Conservation (phyloP, 2,329 filamentous ascomycete species). For the Hortaea werneckii region DNA sequence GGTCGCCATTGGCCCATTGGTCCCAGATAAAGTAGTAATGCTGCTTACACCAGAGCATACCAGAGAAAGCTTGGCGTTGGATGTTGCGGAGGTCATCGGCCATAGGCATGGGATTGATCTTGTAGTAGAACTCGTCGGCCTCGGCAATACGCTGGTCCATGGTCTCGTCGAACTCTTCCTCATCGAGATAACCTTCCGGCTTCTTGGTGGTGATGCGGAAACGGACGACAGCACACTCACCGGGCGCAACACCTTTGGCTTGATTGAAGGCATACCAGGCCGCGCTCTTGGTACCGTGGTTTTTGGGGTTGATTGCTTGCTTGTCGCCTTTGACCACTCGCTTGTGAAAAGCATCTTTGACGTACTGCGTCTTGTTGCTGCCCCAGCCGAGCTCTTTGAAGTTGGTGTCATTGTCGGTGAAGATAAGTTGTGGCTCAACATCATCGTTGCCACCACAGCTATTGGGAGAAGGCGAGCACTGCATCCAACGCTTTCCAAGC, state of each 20-base stretch:
- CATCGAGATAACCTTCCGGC: slow-evolving; percentile 69
- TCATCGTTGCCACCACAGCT: slow-evolving; percentile 69
- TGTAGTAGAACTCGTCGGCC: slow-evolving; percentile 91
- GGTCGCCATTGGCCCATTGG: slow-evolving; percentile 93
- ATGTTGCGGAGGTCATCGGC: slow-evolving; percentile 88
- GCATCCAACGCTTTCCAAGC: slow-evolving; percentile 72
- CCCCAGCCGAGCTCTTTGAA: slow-evolving; percentile 60
- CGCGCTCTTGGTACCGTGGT: slow-evolving; percentile 75
- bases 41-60: slow-evolving; percentile 99
- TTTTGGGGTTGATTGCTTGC: slow-evolving; percentile 67
- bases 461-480: slow-evolving; percentile 82
- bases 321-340: slow-evolving; percentile 76
- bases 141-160: slow-evolving; percentile 80
- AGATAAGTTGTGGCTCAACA: slow-evolving; percentile 73
- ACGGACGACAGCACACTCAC: slow-evolving; percentile 89
- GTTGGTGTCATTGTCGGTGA: slow-evolving; percentile 95
- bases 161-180: slow-evolving; percentile 84
- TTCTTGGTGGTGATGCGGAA: slow-evolving; percentile 70
- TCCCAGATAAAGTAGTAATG: slow-evolving; percentile 97
- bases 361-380: slow-evolving; percentile 65
- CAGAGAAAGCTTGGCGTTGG: slow-evolving; percentile 84
- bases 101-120: slow-evolving; percentile 87
- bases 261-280: slow-evolving; percentile 92
- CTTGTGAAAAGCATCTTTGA: slow-evolving; percentile 91
- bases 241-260: slow-evolving; percentile 73